Percentiles rank a stretch among this genome's conserved stretches.
phyloP scores from a whole-genome alignment of 2,329 filamentous ascomycete genomes.

The Sporothrix luriei region DNA sequence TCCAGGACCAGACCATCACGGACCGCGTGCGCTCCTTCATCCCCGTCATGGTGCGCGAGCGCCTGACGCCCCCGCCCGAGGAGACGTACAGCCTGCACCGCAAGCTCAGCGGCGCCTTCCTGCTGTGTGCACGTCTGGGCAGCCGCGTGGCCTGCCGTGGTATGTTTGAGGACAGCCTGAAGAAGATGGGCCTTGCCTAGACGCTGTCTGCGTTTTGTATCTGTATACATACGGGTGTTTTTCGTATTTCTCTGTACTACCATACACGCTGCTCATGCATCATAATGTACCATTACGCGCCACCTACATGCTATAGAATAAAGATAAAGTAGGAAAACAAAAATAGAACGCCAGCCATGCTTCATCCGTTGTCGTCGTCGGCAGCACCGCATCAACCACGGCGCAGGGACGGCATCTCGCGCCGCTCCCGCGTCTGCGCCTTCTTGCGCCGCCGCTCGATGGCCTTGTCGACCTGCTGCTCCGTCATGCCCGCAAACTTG shows the following conservation, averaged over 20 bases:
- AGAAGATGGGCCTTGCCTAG: conserved; percentile 39
- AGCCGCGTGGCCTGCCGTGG: conserved; percentile 80
- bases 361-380: neutral
- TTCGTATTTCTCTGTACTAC: neutral
- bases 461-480: conserved; percentile 77
- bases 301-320: conserved; percentile 12
- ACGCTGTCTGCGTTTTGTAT: neutral
- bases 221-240: neutral
- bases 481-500: conserved; percentile 80
- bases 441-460: conserved; percentile 92
- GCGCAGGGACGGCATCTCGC: conserved; percentile 61
- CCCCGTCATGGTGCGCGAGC: conserved; percentile 87
- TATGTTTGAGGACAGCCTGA: conserved; percentile 68
- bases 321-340: neutral
- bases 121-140: conserved; percentile 84
- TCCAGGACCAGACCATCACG: conserved; percentile 91
- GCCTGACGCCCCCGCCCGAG: conserved; percentile 87
- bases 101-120: conserved; percentile 91
- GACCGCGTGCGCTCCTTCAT: conserved; percentile 87
- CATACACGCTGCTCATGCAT: conserved; percentile 21
- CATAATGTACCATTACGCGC: conserved; percentile 20
- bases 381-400: conserved; percentile 30
- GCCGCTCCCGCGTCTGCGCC: conserved; percentile 81
- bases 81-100: conserved; percentile 96
- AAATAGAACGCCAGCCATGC: neutral